A percentile compares a stretch with the other conserved stretches of the same genome.
Evolutionary conservation across 495 filamentous ascomycete species (phyloP).

Genomic region (Geopyxis carbonaria): DNA sequence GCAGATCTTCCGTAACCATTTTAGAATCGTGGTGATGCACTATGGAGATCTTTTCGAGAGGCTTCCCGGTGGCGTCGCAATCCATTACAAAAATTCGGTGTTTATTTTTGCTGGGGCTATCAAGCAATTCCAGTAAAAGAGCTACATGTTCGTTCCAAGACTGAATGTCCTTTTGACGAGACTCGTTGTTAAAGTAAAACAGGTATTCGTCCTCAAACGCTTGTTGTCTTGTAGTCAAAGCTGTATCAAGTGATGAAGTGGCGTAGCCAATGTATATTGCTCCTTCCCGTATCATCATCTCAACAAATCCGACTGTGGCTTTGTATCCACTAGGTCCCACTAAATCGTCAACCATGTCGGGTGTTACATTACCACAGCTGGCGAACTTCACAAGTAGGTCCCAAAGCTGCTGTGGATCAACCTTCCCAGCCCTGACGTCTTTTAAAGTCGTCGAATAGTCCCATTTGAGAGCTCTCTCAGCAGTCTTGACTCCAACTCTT

Average conservation of each 20-base stretch:
- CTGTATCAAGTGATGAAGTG: no score
- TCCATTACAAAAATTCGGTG: slow-evolving; percentile 20
- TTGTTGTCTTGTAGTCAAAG: slow-evolving; percentile 1
- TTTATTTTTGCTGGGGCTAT: neutral
- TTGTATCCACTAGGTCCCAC: no score
- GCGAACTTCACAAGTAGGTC: no score
- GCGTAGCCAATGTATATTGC: slow-evolving; percentile 21
- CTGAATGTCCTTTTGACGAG: slow-evolving; percentile 1
- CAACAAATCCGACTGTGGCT: slow-evolving; percentile 18
- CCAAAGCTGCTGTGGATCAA: no score
- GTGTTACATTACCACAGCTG: no score
- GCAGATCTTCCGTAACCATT: slow-evolving; percentile 11
- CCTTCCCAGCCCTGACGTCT: no score
- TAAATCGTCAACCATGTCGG: no score
- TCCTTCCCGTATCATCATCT: slow-evolving; percentile 10
- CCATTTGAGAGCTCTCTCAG: no score
- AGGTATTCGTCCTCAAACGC: slow-evolving; percentile 9
- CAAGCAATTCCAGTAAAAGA: slow-evolving; percentile 9
- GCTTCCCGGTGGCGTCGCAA: slow-evolving; percentile 11
- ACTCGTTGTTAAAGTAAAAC: slow-evolving; percentile 11
- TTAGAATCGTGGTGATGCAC: slow-evolving; percentile 12
- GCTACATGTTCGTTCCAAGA: no score
- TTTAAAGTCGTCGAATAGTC: no score
- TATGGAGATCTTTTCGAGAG: slow-evolving; percentile 8
- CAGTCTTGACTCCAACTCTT: no score